Percentiles rank a stretch among this genome's conserved stretches.
Conservation (phyloP, 2,329 filamentous ascomycete species). For the Monilinia vaccinii-corymbosi region DNA sequence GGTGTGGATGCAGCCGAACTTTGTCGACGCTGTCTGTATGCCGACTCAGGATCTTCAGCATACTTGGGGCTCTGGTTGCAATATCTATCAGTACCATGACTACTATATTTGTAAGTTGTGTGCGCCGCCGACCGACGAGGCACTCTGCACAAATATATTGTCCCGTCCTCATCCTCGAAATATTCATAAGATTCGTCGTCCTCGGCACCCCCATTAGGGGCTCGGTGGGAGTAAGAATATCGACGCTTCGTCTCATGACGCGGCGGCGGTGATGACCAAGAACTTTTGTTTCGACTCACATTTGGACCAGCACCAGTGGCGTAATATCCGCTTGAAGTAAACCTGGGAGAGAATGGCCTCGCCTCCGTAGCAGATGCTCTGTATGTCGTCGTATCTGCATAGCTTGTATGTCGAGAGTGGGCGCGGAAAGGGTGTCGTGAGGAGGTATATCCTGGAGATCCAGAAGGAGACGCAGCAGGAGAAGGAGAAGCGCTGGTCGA, state of each 20-base stretch:
- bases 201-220: slow-evolving; percentile 31
- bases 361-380: slow-evolving; percentile 19
- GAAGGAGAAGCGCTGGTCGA: slow-evolving; percentile 28
- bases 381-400: slow-evolving; percentile 23
- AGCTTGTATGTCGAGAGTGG: slow-evolving; percentile 27
- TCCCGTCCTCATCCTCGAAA: slow-evolving; percentile 26
- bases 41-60: slow-evolving; percentile 25
- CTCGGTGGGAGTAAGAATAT: slow-evolving; percentile 30
- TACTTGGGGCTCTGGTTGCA: slow-evolving; percentile 27
- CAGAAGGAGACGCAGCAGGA: slow-evolving; percentile 27
- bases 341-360: slow-evolving; percentile 29
- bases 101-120: slow-evolving; percentile 28
- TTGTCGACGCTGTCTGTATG: slow-evolving; percentile 22
- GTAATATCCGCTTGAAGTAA: slow-evolving; percentile 30
- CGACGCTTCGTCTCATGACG: slow-evolving; percentile 25
- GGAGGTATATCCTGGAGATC: slow-evolving; percentile 2
- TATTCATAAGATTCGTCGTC: slow-evolving; percentile 30
- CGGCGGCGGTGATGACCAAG: slow-evolving; percentile 25
- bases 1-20: slow-evolving; percentile 24
- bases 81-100: slow-evolving; percentile 31
- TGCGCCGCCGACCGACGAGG: slow-evolving; percentile 16
- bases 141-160: slow-evolving; percentile 17
- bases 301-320: slow-evolving; percentile 32
- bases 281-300: slow-evolving; percentile 32
- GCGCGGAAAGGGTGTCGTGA: slow-evolving; percentile 27